phyloP scores from a whole-genome alignment of 371 early-diverging fungal species.

The Choanephora cucurbitarum region DNA sequence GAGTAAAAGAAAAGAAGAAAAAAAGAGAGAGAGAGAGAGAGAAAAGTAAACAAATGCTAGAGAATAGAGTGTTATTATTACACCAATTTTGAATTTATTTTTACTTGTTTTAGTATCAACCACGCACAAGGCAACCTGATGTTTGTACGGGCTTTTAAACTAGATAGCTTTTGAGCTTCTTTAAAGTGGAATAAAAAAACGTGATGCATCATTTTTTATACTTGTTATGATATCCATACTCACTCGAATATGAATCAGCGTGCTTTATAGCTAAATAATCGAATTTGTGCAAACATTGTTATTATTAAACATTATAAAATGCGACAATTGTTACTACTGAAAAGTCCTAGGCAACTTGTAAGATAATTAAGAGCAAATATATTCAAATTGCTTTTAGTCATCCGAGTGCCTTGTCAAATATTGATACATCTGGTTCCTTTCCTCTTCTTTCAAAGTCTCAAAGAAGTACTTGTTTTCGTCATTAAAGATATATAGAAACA shows the following conservation, averaged over 20 bases:
- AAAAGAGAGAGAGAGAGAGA: slow-evolving; percentile 8
- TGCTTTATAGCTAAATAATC: no score
- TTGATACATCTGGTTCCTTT: no score
- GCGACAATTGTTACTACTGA: no score
- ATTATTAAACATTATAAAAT: no score
- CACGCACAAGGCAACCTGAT: neutral
- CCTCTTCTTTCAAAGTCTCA: no score
- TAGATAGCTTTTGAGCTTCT: neutral
- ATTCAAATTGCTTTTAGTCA: no score
- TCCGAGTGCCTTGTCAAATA: no score
- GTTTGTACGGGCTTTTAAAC: neutral
- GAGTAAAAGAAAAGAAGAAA: slow-evolving; percentile 9
- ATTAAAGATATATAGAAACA: no score
- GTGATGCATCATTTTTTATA: neutral
- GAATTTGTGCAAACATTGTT: no score
- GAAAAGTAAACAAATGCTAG: neutral
- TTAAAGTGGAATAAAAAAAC: neutral
- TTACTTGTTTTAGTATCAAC: neutral
- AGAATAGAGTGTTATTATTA: neutral
- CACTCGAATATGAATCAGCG: neutral
- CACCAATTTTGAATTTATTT: slow-evolving; percentile 11
- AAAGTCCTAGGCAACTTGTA: no score
- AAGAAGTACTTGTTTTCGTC: no score
- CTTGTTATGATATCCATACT: neutral
- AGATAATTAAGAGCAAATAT: no score